Evolutionary conservation across 805 yeast genomes (phyloP), one percentile per base, ranked within the genome.

Genomic region (Saccharomycopsis fibuligera): DNA sequence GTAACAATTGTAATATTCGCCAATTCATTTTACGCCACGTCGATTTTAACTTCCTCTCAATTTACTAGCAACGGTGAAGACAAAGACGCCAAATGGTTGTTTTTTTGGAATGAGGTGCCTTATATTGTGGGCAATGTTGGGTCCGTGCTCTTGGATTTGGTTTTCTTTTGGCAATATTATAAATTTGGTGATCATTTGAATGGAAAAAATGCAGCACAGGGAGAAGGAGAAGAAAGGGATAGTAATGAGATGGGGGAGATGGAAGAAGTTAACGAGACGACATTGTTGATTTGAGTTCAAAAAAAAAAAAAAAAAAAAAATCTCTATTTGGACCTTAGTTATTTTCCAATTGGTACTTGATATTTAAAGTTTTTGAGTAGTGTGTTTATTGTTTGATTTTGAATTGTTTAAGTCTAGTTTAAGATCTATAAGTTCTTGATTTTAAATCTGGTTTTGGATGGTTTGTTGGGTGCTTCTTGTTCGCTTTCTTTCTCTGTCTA

Each of bases 51-150:
- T 1, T 78, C 86, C 42, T 74, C 86, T 65, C 70, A 70, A 12
- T 79, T 78, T 62, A 48, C 69, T 43, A 24, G 23, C 30, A 23
- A 45, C 27, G n/a, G n/a, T n/a, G 53, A 57, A 5, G 57, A 57
- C n/a, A 60, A 66, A 14, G 65, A 63, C 1, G 65, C 69, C 36
- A 68, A 67, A 56, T 56, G 55, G 47, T 66, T 56, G 5, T 90
- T 85, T 59, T 64, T 88, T 24, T 55, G 68, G 55, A 80, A 78
- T 41, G 96, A 89, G 58, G 61, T 87, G 46, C 96, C 97, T 0
- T 90, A 82, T 60, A 71, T 91, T 29, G 59, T 88, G 23, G 96
- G 97, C 1, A 81, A 93, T 55, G 75, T 87, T 0, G 96, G 97
- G 5, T 89, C 97, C 0, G 74, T 89, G 17, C 56, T 79, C 2